Evolutionary conservation across 148 eudicot genomes (phyloP).

Genomic region (Silene conica): DNA sequence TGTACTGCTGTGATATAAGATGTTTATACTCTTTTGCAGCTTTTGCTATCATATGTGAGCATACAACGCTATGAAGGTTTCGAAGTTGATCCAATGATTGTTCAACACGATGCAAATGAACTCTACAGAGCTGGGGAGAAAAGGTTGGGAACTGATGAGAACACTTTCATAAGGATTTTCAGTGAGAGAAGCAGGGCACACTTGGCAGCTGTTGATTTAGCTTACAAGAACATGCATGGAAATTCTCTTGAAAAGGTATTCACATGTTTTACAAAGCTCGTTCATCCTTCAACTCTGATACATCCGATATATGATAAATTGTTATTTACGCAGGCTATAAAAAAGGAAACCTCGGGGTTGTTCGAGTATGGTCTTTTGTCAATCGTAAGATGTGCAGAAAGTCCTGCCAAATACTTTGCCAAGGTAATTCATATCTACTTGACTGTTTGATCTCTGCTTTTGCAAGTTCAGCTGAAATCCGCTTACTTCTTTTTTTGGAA

Average conservation of each 20-base stretch:
- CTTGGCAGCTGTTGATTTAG: constrained; percentile 56
- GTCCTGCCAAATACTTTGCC: constrained; percentile 50
- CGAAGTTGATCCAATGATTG: constrained; percentile 58
- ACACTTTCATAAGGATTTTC: constrained; percentile 60
- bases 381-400: constrained; percentile 43
- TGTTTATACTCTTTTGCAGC: constrained; percentile 34
- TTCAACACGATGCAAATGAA: constrained; percentile 63
- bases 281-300: neutral
- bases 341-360: constrained; percentile 56
- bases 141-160: constrained; percentile 81
- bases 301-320: neutral
- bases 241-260: constrained; percentile 50
- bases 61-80: constrained; percentile 66
- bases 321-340: constrained; percentile 37
- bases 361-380: constrained; percentile 43
- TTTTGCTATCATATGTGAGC: constrained; percentile 60
- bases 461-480: neutral
- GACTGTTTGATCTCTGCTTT: neutral
- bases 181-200: constrained; percentile 78
- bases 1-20: neutral
- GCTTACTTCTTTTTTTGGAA: neutral
- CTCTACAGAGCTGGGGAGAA: constrained; percentile 89
- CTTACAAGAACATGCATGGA: constrained; percentile 50
- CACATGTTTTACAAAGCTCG: neutral
- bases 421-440: constrained; percentile 32